Evolutionary conservation across 2,329 filamentous ascomycete genomes (phyloP).

Genomic region (Colletotrichum tanaceti): DNA sequence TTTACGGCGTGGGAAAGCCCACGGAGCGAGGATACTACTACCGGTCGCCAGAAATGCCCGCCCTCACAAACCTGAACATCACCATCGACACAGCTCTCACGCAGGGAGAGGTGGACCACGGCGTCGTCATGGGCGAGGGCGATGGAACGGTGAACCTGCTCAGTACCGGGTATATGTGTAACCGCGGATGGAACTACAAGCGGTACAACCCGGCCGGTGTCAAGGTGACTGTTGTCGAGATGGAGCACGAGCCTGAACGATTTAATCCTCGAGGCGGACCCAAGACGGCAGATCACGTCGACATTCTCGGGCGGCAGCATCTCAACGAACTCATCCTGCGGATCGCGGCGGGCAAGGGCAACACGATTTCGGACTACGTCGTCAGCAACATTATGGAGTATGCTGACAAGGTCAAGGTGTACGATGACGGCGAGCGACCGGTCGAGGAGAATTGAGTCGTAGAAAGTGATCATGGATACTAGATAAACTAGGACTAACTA

Average conservation of each 20-base stretch:
- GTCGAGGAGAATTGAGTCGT: conserved; percentile 5
- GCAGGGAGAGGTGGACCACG: conserved; percentile 77
- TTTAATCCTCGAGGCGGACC: conserved; percentile 84
- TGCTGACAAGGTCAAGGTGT: conserved; percentile 84
- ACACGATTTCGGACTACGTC: conserved; percentile 80
- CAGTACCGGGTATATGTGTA: conserved; percentile 95
- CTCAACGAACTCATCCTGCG: conserved; percentile 91
- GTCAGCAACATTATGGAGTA: conserved; percentile 87
- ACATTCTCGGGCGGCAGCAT: conserved; percentile 89
- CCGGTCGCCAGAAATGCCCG: conserved; percentile 72
- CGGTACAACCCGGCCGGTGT: conserved; percentile 90
- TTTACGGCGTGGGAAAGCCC: conserved; percentile 94
- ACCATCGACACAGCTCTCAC: conserved; percentile 76
- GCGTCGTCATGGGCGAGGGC: conserved; percentile 94
- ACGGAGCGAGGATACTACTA: conserved; percentile 96
- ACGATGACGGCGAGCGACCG: conserved; percentile 65
- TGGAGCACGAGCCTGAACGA: conserved; percentile 94
- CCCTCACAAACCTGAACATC: conserved; percentile 76
- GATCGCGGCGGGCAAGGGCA: conserved; percentile 86
- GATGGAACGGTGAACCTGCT: conserved; percentile 96
- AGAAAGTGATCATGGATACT: conserved; percentile 4
- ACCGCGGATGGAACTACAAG: conserved; percentile 92
- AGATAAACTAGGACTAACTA: neutral
- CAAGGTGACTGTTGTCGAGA: conserved; percentile 88
- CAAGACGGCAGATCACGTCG: conserved; percentile 89